Evolutionary conservation across 257 asterid species (phyloP).

Genomic region (Solanum appendiculatum): DNA sequence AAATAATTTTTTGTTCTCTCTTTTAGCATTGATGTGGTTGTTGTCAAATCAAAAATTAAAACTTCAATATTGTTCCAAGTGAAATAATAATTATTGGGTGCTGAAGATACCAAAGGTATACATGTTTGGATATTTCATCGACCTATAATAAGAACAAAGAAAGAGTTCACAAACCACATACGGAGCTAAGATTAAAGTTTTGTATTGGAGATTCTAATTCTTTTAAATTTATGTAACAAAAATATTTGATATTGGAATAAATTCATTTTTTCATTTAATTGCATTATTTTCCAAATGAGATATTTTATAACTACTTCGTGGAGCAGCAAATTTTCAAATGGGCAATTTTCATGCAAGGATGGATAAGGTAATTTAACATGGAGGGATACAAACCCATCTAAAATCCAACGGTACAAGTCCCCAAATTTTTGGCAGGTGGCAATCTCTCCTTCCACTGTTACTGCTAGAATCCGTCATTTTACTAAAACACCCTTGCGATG

Average conservation of each 20-base stretch:
- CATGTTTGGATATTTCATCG: background rate
- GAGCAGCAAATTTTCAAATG: background rate
- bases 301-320: background rate
- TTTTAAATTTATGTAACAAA: too few relatives aligned
- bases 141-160: background rate
- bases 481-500: constrained; percentile 40
- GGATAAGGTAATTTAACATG: background rate
- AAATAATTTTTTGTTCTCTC: background rate
- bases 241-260: background rate
- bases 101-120: background rate
- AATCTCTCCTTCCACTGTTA: background rate
- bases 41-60: background rate
- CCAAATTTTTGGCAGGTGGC: constrained; percentile 3
- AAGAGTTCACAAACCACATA: background rate
- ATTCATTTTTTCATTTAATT: background rate
- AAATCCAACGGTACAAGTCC: background rate
- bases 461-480: constrained; percentile 19
- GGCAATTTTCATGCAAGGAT: constrained; percentile 6
- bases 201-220: background rate
- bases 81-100: background rate
- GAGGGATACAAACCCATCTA: background rate
- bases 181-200: too few relatives aligned
- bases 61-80: background rate
- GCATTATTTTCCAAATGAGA: background rate
- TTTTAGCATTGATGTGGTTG: background rate